Percentiles rank a stretch among this genome's conserved stretches.
These are phyloP conservation scores for Aureobasidium sp. DNA, from an alignment of 2,329 filamentous ascomycete genomes.

Conservation along the genomic window DNA sequence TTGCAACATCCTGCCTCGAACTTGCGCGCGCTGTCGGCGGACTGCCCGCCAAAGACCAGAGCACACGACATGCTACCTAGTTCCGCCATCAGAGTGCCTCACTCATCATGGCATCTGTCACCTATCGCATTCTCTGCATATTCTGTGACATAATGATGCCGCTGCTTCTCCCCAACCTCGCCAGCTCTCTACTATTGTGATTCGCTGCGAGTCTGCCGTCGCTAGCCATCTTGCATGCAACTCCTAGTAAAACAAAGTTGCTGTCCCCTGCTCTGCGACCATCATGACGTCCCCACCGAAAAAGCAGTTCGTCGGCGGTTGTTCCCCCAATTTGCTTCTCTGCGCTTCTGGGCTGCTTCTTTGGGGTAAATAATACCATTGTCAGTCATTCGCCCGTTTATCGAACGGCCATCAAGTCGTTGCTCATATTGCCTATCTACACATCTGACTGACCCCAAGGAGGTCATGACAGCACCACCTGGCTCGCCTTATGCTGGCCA, in stretches of 20 bases:
- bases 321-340: constrained; percentile 7
- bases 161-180: neutral
- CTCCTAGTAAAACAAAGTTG: constrained; percentile 12
- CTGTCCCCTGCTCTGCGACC: constrained; percentile 10
- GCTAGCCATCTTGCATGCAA: constrained; percentile 6
- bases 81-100: neutral
- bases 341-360: neutral
- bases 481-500: neutral
- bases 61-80: constrained; percentile 6
- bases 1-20: constrained; percentile 7
- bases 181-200: neutral
- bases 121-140: constrained; percentile 2
- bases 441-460: neutral
- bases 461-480: neutral
- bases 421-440: neutral
- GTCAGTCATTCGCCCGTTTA: constrained; percentile 5
- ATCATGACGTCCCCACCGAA: constrained; percentile 14
- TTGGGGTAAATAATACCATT: constrained; percentile 12
- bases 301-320: constrained; percentile 13
- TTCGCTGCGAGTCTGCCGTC: constrained; percentile 1
- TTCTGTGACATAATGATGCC: constrained; percentile 14
- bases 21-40: neutral
- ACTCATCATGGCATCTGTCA: neutral
- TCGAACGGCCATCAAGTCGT: constrained; percentile 9
- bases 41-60: neutral